Evolutionary conservation across 2,329 filamentous ascomycete genomes (phyloP).

Genomic region (Elsinoe arachidis): DNA sequence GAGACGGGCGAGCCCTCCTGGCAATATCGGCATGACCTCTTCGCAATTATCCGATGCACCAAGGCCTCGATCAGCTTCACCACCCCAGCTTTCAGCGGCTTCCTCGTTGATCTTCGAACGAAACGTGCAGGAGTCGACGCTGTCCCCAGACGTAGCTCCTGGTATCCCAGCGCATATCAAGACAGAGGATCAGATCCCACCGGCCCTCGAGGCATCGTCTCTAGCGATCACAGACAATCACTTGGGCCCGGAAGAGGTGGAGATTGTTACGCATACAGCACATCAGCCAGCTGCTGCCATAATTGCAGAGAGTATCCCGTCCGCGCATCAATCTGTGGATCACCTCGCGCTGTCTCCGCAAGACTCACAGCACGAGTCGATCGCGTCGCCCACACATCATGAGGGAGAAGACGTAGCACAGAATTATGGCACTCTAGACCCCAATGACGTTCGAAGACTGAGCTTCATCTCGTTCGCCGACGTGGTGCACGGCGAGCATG

Average conservation of each 20-base stretch:
- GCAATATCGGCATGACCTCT: background rate
- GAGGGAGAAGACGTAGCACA: constrained; percentile 53
- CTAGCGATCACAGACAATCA: constrained; percentile 82
- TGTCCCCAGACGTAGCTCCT: constrained; percentile 61
- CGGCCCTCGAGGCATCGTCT: constrained; percentile 83
- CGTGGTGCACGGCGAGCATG: constrained; percentile 76
- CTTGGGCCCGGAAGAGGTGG: constrained; percentile 78
- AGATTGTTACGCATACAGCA: constrained; percentile 79
- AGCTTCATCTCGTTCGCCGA: constrained; percentile 97
- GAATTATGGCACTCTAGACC: constrained; percentile 70
- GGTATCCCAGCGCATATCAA: constrained; percentile 91
- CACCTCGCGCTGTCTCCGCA: constrained; percentile 15
- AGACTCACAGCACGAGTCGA: constrained; percentile 16
- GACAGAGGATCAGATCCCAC: constrained; percentile 87
- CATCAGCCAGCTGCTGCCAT: constrained; percentile 70
- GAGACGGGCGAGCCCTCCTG: background rate
- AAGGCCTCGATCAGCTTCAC: constrained; percentile 42
- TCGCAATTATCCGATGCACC: background rate
- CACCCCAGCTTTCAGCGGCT: constrained; percentile 69
- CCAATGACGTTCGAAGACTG: constrained; percentile 68
- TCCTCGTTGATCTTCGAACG: constrained; percentile 79
- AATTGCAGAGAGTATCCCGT: constrained; percentile 35
- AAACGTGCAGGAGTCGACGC: constrained; percentile 73
- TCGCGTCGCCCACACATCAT: background rate
- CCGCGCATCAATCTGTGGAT: constrained; percentile 15